Evolutionary conservation across 352 stramenopile genomes (phyloP), one percentile per base, ranked within the genome.

Genomic region (Phytophthora citricola): DNA sequence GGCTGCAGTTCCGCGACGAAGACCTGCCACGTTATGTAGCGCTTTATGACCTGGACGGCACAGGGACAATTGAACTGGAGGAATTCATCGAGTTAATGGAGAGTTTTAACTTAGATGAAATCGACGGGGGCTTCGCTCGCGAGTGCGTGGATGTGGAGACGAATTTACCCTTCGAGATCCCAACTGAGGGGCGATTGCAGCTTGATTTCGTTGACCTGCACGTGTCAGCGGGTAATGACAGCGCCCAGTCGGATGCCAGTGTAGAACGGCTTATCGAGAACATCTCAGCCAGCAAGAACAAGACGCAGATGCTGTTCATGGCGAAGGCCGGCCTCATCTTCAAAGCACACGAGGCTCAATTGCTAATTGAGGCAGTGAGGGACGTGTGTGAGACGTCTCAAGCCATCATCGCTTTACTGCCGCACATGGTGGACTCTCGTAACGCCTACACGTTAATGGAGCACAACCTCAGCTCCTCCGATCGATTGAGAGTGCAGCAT

Each of bases 151-250:
- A 94, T n/a, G 9, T 91, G 1, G 78, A 90, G 44, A 90, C 81
- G 3, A 83, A 86, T 27, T 46, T 63, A 24, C 50, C 68, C 17
- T 92, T 91, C 15, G 76, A 86, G 58, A 89, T 92, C 48, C 85
- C 85, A 7, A 79, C 66, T 0, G 75, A 91, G 31, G 85, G 85
- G 0, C 70, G 75, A 15, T 45, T 94, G 22, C 71, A 78, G 41
- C 68, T 94, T 24, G 83, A 91, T 20, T 94, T 94, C 65, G 64
- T 91, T 20, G 85, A 94, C 63, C 73, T 94, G 8, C 85, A 94
- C 58, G 85, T 94, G 8, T 90, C 85, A 0, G 60, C 69, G 4
- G 85, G 90, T 27, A 64, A 81, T 43, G 82, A 91, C 50, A 91
- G 85, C 29, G 81, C 85, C 9, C 80, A 92, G 52, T 89, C 85